phyloP scores from a whole-genome alignment of 306 rosid genomes.

The Aeschynomene evenia region DNA sequence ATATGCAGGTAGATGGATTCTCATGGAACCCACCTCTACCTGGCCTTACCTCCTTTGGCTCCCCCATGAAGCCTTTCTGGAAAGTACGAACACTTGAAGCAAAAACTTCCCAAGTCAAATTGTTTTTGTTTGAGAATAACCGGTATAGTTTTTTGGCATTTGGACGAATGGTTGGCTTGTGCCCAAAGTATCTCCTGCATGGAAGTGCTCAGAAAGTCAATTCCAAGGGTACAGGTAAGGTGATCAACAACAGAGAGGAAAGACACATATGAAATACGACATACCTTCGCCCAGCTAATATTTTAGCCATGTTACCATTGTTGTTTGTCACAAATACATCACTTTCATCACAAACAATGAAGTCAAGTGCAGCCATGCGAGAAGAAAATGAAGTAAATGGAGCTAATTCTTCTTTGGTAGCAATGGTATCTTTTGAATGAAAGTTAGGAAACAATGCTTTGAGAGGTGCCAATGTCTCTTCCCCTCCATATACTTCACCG shows the following conservation, averaged over 20 bases:
- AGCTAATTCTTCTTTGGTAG: constrained; percentile 75
- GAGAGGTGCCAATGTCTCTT: constrained; percentile 84
- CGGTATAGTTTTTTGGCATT: constrained; percentile 88
- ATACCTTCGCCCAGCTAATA: constrained; percentile 95
- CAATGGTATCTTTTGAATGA: constrained; percentile 85
- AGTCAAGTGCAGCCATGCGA: constrained; percentile 99
- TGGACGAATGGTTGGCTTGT: constrained; percentile 98
- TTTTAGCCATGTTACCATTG: constrained; percentile 98
- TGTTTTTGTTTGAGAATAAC: constrained; percentile 62
- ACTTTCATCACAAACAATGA: constrained; percentile 89
- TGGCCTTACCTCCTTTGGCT: constrained; percentile 84
- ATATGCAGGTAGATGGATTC: constrained; percentile 88
- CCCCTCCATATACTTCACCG: constrained; percentile 96
- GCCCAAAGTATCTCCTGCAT: constrained; percentile 92
- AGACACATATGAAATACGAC: constrained; percentile 1
- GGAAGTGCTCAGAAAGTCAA: constrained; percentile 27
- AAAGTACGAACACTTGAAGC: constrained; percentile 68
- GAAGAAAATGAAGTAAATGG: constrained; percentile 89
- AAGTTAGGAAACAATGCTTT: constrained; percentile 85
- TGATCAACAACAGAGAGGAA: neutral
- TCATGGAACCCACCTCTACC: constrained; percentile 99
- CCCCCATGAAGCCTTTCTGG: constrained; percentile 97
- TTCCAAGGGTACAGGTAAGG: constrained; percentile 16
- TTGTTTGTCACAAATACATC: constrained; percentile 98
- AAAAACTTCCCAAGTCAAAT: constrained; percentile 91